phyloP scores from a whole-genome alignment of 306 rosid species.

The Prosopis cineraria region DNA sequence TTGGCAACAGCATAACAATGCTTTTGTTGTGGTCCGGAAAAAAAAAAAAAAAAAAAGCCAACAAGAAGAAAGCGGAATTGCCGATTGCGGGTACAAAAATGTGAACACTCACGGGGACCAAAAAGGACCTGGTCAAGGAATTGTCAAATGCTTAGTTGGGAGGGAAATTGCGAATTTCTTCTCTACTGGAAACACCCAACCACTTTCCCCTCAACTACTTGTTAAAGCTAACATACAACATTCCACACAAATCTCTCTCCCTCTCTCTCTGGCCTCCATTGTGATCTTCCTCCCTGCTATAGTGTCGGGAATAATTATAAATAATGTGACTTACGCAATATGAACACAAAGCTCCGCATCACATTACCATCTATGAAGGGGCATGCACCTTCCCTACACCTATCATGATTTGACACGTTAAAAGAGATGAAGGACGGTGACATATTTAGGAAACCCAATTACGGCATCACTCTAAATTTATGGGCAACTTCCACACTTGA shows the following conservation, averaged over 20 bases:
- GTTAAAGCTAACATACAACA: neutral
- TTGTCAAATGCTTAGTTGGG: neutral
- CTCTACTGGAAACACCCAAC: conserved; percentile 22
- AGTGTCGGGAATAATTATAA: neutral
- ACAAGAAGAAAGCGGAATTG: no score
- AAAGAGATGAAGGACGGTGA: neutral
- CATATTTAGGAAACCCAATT: neutral
- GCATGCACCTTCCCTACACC: neutral
- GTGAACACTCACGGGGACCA: no score
- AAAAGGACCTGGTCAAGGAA: neutral
- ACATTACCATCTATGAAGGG: neutral
- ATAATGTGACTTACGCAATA: neutral
- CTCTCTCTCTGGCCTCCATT: neutral
- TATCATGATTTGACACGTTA: neutral
- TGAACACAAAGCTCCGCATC: neutral
- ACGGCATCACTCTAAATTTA: neutral
- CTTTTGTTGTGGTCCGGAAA: no score
- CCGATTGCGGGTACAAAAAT: no score
- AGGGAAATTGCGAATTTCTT: conserved; percentile 14
- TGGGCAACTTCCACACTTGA: neutral
- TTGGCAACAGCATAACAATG: no score
- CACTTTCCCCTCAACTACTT: conserved; percentile 38
- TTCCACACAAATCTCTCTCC: neutral
- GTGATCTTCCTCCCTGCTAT: neutral
- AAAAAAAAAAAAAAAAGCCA: no score